Evolutionary conservation across 169 alveolate genomes (phyloP).

Genomic region (Perkinsus olseni): DNA sequence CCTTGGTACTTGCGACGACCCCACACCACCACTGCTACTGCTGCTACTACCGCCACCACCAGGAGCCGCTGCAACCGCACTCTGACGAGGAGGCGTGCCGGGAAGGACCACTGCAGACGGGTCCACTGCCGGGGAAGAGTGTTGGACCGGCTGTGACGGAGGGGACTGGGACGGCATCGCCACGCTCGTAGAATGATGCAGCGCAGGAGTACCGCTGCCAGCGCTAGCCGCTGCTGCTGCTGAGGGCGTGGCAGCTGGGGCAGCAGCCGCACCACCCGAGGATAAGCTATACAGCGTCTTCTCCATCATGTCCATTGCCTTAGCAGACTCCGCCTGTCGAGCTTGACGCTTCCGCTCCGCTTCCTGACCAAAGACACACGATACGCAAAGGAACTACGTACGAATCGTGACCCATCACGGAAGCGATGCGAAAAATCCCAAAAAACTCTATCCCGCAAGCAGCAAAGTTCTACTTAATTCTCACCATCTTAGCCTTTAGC

Average conservation of each 20-base stretch:
- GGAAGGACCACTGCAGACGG: background rate
- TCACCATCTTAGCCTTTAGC: background rate
- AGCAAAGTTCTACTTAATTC: background rate
- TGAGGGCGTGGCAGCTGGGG: background rate
- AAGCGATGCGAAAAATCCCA: background rate
- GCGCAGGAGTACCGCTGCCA: background rate
- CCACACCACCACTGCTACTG: background rate
- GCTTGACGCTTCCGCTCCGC: background rate
- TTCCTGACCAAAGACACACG: background rate
- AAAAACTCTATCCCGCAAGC: too few relatives aligned
- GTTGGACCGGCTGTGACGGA: background rate
- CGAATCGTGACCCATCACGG: too few relatives aligned
- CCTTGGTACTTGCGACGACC: background rate
- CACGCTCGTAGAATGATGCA: background rate
- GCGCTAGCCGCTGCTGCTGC: background rate
- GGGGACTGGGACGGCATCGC: background rate
- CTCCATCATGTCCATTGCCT: background rate
- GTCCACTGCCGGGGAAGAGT: background rate
- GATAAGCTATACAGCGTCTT: background rate
- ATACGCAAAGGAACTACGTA: too few relatives aligned
- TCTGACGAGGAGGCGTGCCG: background rate
- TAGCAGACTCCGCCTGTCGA: background rate
- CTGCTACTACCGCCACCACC: background rate
- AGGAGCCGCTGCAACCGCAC: background rate
- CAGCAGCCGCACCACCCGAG: background rate